Conservation (phyloP, 176 grass and related monocot genomes). For the Cenchrus americanus region DNA sequence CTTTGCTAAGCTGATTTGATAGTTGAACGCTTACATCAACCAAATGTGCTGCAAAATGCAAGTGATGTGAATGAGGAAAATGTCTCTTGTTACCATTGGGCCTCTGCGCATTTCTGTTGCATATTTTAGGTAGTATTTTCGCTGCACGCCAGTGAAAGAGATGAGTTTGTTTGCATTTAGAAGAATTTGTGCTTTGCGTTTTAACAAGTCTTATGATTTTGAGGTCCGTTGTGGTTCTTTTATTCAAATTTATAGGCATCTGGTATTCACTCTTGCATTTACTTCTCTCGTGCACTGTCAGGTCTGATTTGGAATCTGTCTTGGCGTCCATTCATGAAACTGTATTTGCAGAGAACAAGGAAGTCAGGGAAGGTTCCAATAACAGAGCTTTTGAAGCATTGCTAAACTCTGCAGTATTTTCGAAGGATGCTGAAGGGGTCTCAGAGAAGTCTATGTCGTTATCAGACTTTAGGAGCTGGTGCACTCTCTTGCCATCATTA, state of each 20-base stretch:
- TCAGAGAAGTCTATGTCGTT: constrained; percentile 68
- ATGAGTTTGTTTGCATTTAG: neutral
- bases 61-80: neutral
- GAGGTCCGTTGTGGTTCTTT: neutral
- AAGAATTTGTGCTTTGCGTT: neutral
- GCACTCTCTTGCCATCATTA: constrained; percentile 65
- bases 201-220: neutral
- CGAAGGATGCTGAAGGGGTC: constrained; percentile 49
- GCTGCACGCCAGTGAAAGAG: neutral
- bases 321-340: constrained; percentile 74
- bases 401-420: constrained; percentile 74
- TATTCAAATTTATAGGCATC: neutral
- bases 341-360: constrained; percentile 64
- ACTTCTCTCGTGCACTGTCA: constrained; percentile 41
- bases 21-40: neutral
- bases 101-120: neutral
- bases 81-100: neutral
- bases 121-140: neutral
- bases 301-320: constrained; percentile 84
- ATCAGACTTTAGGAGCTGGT: constrained; percentile 86
- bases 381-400: constrained; percentile 62
- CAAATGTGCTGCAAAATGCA: neutral
- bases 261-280: constrained; percentile 21
- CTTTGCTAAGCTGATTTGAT: neutral
- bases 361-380: constrained; percentile 36